phyloP scores from a whole-genome alignment of 148 eudicot species.

The Nepenthes mirabilis region DNA sequence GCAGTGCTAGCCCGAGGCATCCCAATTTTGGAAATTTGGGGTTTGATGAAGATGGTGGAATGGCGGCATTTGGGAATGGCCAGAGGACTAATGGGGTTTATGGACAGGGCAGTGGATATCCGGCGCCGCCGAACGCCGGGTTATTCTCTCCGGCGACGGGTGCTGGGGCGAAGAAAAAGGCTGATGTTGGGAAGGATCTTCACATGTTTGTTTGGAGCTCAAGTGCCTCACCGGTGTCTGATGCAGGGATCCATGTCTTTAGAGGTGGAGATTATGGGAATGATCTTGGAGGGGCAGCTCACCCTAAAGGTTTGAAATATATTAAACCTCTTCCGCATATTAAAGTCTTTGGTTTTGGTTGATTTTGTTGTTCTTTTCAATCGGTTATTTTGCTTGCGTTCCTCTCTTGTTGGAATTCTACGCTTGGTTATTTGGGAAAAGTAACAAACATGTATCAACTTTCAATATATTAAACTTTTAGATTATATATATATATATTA shows the following conservation, averaged over 20 bases:
- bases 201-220: constrained; percentile 83
- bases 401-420: too few relatives aligned
- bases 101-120: constrained; percentile 46
- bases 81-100: constrained; percentile 14
- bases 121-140: constrained; percentile 52
- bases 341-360: too few relatives aligned
- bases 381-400: too few relatives aligned
- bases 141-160: constrained; percentile 54
- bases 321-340: too few relatives aligned
- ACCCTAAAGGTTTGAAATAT: constrained; percentile 45
- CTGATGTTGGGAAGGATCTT: constrained; percentile 53
- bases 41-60: constrained; percentile 61
- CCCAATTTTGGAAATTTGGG: constrained; percentile 61
- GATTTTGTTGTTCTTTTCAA: too few relatives aligned
- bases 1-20: constrained; percentile 51
- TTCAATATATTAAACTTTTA: too few relatives aligned
- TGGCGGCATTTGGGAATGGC: constrained; percentile 18
- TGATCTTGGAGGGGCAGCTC: constrained; percentile 41
- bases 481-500: too few relatives aligned
- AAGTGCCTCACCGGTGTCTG: constrained; percentile 62
- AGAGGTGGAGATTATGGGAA: constrained; percentile 37
- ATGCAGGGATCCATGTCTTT: constrained; percentile 87
- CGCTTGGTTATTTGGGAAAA: too few relatives aligned
- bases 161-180: constrained; percentile 24
- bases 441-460: too few relatives aligned